A percentile compares a stretch with the other conserved stretches of the same genome.
Evolutionary conservation across 2,329 filamentous ascomycete genomes (phyloP).

Genomic region (Aspergillus thermomutatus): DNA sequence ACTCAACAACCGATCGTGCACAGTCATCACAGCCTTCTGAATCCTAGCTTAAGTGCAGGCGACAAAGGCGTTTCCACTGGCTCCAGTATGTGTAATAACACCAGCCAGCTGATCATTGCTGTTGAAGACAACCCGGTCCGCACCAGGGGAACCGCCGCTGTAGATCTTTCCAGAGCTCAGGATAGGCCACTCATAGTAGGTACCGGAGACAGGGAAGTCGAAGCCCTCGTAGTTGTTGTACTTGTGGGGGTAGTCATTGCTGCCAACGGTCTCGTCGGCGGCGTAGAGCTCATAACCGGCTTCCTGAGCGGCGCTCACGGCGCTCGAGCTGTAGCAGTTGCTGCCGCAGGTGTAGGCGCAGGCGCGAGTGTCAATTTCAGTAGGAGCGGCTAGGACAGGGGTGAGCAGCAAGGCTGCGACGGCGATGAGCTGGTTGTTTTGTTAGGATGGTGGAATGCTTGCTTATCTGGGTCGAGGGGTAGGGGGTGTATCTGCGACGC

Average conservation of each 20-base stretch:
- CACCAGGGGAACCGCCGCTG: conserved; percentile 60
- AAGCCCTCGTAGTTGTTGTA: conserved; percentile 65
- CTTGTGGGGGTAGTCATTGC: conserved; percentile 54
- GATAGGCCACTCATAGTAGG: conserved; percentile 64
- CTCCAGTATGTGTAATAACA: conserved; percentile 67
- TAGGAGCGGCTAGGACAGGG: conserved; percentile 24
- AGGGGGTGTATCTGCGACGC: neutral
- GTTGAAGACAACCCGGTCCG: conserved; percentile 66
- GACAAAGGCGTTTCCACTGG: conserved; percentile 66
- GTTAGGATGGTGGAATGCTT: neutral
- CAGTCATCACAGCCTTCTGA: neutral
- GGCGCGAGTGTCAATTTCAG: conserved; percentile 36
- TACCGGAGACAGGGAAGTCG: conserved; percentile 53
- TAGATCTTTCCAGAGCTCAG: conserved; percentile 49
- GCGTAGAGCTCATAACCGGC: conserved; percentile 52
- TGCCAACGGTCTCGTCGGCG: conserved; percentile 29
- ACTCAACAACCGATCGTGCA: neutral
- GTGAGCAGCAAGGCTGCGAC: conserved; percentile 19
- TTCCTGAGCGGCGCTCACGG: conserved; percentile 50
- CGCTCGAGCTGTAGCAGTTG: conserved; percentile 49
- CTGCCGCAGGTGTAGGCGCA: conserved; percentile 54
- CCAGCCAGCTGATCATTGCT: conserved; percentile 55
- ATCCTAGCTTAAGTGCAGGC: conserved; percentile 42
- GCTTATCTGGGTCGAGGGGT: neutral
- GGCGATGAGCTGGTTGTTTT: neutral